Base-by-base conservation (phyloP, 208 protist species). In the Trypanosoma rangeli region DNA sequence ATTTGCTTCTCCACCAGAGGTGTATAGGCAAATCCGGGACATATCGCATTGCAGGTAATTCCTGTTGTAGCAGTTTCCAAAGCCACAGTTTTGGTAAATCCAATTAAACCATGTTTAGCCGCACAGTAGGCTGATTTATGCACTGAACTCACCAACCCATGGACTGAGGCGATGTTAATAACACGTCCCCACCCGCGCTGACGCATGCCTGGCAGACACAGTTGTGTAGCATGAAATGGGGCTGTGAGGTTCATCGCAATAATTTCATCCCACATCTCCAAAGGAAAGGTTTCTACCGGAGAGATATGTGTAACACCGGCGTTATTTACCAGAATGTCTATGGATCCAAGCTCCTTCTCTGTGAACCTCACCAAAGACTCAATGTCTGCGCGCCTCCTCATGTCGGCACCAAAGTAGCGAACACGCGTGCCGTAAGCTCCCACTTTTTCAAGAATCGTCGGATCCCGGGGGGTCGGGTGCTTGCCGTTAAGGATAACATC, bases 291-390 rank as follows among this genome's bases (percentile, higher is more conserved):
- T 7, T 72, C 73, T 4, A 79, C 73, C 4, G 66, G 48, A 16
- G 55, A 70, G 39, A 92, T 76, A 62, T 85, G 73, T 64, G 88
- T 77, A 2, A 82, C 65, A 29, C 83, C 83, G 16, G 83, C 83
- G 64, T 88, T 87, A 59, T 84, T 84, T 28, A 89, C 75, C 24
- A 92, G 31, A 52, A 84, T 79, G 52, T 85, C 76, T 10, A 89
- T 66, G 31, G 35, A 52, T 28, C 70, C 75, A 15, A 76, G 72
- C 33, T 68, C 72, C 10, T 54, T 49, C 26, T 65, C 54, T 31
- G 73, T 65, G 15, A 57, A 48, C 46, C 74, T 9, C 22, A 82
- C 61, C 46, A 83, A 42, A 5, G 22, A 59, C 44, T 72, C 64
- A 44, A 78, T 48, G 12, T 70, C 39, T 16, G 29, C 53, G 10